Conservation (phyloP, 2,329 filamentous ascomycete genomes). For the Aschersonia sp. region DNA sequence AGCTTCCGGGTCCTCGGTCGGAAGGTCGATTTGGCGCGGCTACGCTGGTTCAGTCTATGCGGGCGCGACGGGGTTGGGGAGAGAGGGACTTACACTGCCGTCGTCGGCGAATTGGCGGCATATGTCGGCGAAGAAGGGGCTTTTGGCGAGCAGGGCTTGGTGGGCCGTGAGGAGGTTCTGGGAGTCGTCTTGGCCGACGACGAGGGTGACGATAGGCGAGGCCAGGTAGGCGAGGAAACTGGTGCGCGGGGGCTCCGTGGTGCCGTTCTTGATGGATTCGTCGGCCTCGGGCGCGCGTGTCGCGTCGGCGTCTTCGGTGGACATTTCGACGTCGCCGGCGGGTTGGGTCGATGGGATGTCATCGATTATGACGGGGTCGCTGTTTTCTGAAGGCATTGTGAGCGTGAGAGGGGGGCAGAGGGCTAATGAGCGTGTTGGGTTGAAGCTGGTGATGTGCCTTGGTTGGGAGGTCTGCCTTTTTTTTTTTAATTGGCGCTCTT, state of each 20-base stretch:
- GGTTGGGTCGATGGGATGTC: conserved; percentile 18
- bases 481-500: background rate
- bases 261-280: conserved; percentile 12
- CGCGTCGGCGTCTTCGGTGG: conserved; percentile 12
- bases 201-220: conserved; percentile 54
- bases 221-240: conserved; percentile 46
- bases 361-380: conserved; percentile 8
- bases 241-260: conserved; percentile 22
- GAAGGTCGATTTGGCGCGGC: conserved; percentile 55
- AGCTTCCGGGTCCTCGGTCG: conserved; percentile 18
- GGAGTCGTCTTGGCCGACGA: conserved; percentile 44
- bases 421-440: background rate
- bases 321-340: conserved; percentile 24
- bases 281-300: conserved; percentile 13
- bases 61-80: background rate
- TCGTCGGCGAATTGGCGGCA: conserved; percentile 48
- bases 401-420: background rate
- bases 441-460: background rate
- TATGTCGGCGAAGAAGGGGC: conserved; percentile 57
- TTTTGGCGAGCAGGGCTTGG: conserved; percentile 59
- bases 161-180: conserved; percentile 62
- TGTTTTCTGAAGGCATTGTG: background rate
- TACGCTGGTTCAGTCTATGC: conserved; percentile 3
- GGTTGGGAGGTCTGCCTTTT: background rate
- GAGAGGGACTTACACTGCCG: conserved; percentile 36